These are phyloP conservation scores for Xenoacremonium recifei DNA, from an alignment of 2,329 filamentous ascomycete species.

Conservation along the genomic window DNA sequence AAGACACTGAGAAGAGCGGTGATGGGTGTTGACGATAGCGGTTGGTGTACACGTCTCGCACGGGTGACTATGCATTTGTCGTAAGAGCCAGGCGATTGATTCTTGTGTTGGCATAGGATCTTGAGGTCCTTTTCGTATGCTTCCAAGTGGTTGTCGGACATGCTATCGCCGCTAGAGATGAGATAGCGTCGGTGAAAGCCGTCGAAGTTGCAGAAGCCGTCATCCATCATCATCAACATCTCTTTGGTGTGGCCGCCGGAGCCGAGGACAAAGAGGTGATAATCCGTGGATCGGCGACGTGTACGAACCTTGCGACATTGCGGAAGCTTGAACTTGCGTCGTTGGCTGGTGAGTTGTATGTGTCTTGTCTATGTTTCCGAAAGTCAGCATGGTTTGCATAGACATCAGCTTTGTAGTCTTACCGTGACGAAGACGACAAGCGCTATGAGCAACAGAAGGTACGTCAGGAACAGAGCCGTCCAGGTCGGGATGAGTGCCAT, in stretches of 20 bases:
- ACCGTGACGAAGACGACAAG: slow-evolving; percentile 31
- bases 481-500: slow-evolving; percentile 5
- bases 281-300: slow-evolving; percentile 28
- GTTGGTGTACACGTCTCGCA: slow-evolving; percentile 80
- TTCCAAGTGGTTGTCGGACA: slow-evolving; percentile 68
- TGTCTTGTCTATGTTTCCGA: slow-evolving; percentile 26
- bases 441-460: slow-evolving; percentile 17
- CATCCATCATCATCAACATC: slow-evolving; percentile 80
- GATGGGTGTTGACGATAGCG: slow-evolving; percentile 69
- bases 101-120: slow-evolving; percentile 15
- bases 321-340: slow-evolving; percentile 14
- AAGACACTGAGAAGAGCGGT: slow-evolving; percentile 65
- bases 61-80: slow-evolving; percentile 69
- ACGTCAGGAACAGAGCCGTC: slow-evolving; percentile 11
- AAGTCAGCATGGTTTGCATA: too few relatives aligned
- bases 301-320: slow-evolving; percentile 7
- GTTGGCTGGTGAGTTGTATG: slow-evolving; percentile 23
- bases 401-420: too few relatives aligned
- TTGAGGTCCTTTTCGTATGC: slow-evolving; percentile 38
- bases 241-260: slow-evolving; percentile 94
- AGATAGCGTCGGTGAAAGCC: slow-evolving; percentile 76
- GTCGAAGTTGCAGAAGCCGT: slow-evolving; percentile 49
- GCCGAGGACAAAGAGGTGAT: slow-evolving; percentile 80
- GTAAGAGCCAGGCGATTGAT: slow-evolving; percentile 47
- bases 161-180: slow-evolving; percentile 70